Percentiles rank a stretch among this genome's conserved stretches.
phyloP scores from a whole-genome alignment of 257 asterid genomes.

The Anisodus tanguticus region DNA sequence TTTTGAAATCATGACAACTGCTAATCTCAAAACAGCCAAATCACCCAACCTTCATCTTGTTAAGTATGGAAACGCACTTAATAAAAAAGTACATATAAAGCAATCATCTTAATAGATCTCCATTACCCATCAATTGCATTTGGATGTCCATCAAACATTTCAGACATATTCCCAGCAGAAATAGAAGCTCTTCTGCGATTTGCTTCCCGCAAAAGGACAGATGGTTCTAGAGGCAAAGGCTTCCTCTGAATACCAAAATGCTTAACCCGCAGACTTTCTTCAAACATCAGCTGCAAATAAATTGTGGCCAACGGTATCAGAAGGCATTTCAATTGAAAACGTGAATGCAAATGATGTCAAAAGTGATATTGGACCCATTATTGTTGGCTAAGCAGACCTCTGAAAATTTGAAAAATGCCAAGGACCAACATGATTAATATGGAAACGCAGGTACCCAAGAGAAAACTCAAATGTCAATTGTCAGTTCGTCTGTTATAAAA shows the following conservation, averaged over 20 bases:
- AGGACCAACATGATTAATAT: conserved; percentile 1
- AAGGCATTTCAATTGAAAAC: conserved; percentile 14
- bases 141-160: conserved; percentile 78
- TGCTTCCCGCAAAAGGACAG: conserved; percentile 96
- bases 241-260: conserved; percentile 95
- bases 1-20: conserved; percentile 18
- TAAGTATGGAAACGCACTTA: conserved; percentile 8
- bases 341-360: conserved; percentile 22
- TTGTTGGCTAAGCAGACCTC: conserved; percentile 22
- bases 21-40: conserved; percentile 6
- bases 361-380: conserved; percentile 19
- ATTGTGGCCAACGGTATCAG: not conserved
- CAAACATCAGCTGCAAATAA: conserved; percentile 73
- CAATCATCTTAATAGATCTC: conserved; percentile 35
- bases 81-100: not conserved
- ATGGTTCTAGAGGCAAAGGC: conserved; percentile 97
- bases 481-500: not conserved
- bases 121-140: conserved; percentile 69
- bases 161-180: conserved; percentile 91
- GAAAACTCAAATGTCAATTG: conserved; percentile 15
- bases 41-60: conserved; percentile 15
- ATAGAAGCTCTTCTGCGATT: conserved; percentile 98
- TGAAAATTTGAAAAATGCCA: not conserved
- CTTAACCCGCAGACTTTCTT: conserved; percentile 75
- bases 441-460: not conserved